These are phyloP conservation scores for Cystofilobasidium macerans DNA, from an alignment of 768 basidiomycete species.

Conservation along the genomic window DNA sequence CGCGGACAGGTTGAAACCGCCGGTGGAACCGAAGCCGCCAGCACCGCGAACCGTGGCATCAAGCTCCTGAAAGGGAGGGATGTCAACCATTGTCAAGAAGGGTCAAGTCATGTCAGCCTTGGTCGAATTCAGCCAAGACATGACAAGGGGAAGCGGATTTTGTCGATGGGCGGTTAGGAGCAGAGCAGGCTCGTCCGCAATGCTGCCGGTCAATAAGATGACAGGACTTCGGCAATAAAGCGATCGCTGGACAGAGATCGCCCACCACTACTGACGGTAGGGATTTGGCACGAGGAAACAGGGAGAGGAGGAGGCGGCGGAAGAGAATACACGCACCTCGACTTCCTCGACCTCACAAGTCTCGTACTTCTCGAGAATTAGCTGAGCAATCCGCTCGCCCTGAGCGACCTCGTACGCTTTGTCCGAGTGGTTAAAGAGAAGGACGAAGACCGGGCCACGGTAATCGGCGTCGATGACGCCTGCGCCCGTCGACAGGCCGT, in stretches of 20 bases:
- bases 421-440: slow-evolving; percentile 86
- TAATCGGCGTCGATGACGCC: slow-evolving; percentile 97
- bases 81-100: not conserved
- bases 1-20: slow-evolving; percentile 45
- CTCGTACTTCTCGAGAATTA: slow-evolving; percentile 81
- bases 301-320: slow-evolving; percentile 6
- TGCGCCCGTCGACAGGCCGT: slow-evolving; percentile 95
- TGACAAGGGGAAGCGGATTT: not conserved
- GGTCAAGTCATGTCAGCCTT: not conserved
- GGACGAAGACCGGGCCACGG: slow-evolving; percentile 75
- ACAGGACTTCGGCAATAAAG: too few species aligned
- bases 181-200: too few species aligned
- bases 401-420: slow-evolving; percentile 80
- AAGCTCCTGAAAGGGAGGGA: slow-evolving; percentile 49
- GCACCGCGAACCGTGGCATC: slow-evolving; percentile 73
- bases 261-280: too few species aligned
- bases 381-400: slow-evolving; percentile 91
- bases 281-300: too few species aligned
- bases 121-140: not conserved
- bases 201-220: too few species aligned
- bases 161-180: too few species aligned
- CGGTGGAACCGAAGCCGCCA: slow-evolving; percentile 90
- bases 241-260: too few species aligned
- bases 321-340: slow-evolving; percentile 46
- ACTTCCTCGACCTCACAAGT: slow-evolving; percentile 81